Base-by-base conservation (phyloP, 2,329 filamentous ascomycete genomes). In the Aureobasidium sp. region DNA sequence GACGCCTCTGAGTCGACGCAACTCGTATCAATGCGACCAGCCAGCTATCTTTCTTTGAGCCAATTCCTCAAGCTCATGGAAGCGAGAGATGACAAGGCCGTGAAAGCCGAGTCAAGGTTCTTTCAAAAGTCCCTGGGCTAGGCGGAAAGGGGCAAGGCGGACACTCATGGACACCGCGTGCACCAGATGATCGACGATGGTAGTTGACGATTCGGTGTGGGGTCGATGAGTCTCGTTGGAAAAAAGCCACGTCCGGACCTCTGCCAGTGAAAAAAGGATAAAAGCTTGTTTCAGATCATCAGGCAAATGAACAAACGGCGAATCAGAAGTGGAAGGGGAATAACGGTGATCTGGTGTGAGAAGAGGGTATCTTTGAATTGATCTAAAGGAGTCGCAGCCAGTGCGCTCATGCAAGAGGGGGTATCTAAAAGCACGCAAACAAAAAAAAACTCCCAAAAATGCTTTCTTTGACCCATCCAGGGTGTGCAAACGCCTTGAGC, bases 351-450 rank as follows among this genome's bases (percentile, higher is more conserved):
- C 17, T 14, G 14, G 29, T 39, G 15, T 17, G 52, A 56, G n/a
- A 47, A 49, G 15, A 47, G 11, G 14, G 37, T 39, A 49, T 20
- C 20, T 12, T 49, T 39, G 15, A 20, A 48, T 49, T 34, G 8
- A 15, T 39, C n/a, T 27, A 25, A 58, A 41, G 42, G 22, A 48
- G 41, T 15, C 55, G 47, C 44, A 59, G 17, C 44, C 34, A 48
- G 44, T 59, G 34, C 29, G 42, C 44, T 59, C 34, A 45, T 41
- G 44, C 56, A 59, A 59, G 17, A 41, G 44, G 56, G 56, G 56
- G 56, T 59, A 59, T 59, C 56, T 59, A 59, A 27, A 49, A 59
- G 29, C 49, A 49, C 49, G 56, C 44, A 59, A 48, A 49, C 44
- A 59, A 48, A 49, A 59, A 48, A 49, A 20, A 59, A 39, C 9